Evolutionary conservation across 2,329 filamentous ascomycete species (phyloP).

Genomic region (Cytospora piceae): DNA sequence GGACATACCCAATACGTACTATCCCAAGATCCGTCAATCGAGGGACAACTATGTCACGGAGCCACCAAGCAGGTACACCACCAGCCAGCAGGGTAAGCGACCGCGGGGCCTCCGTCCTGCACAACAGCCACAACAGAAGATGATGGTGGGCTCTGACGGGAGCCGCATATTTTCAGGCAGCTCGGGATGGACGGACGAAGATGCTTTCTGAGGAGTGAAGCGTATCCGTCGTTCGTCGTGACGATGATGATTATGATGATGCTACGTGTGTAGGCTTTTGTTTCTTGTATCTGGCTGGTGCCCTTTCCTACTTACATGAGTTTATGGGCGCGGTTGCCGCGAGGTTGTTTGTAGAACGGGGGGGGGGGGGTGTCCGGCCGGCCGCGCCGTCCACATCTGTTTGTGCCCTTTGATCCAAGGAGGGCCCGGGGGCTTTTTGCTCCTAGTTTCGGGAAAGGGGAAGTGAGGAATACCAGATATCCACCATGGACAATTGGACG

Average conservation of each 20-base stretch:
- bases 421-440: conserved; percentile 7
- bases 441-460: conserved; percentile 7
- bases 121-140: conserved; percentile 48
- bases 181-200: conserved; percentile 68
- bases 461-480: conserved; percentile 2
- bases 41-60: conserved; percentile 39
- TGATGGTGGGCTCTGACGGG: conserved; percentile 60
- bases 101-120: conserved; percentile 57
- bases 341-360: conserved; percentile 8
- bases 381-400: conserved; percentile 11
- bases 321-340: conserved; percentile 11
- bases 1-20: conserved; percentile 75
- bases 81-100: conserved; percentile 54
- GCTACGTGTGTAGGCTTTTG: conserved; percentile 7
- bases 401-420: conserved; percentile 1
- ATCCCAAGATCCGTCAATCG: conserved; percentile 73
- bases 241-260: conserved; percentile 14
- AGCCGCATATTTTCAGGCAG: conserved; percentile 66
- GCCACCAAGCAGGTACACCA: conserved; percentile 60
- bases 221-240: conserved; percentile 29
- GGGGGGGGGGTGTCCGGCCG: conserved; percentile 11
- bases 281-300: conserved; percentile 23
- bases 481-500: conserved; percentile 13
- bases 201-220: conserved; percentile 54
- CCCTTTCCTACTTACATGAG: conserved; percentile 14